These are phyloP conservation scores for Fomitopsis palustris DNA, from an alignment of 1,284 basidiomycete genomes.

Conservation along the genomic window DNA sequence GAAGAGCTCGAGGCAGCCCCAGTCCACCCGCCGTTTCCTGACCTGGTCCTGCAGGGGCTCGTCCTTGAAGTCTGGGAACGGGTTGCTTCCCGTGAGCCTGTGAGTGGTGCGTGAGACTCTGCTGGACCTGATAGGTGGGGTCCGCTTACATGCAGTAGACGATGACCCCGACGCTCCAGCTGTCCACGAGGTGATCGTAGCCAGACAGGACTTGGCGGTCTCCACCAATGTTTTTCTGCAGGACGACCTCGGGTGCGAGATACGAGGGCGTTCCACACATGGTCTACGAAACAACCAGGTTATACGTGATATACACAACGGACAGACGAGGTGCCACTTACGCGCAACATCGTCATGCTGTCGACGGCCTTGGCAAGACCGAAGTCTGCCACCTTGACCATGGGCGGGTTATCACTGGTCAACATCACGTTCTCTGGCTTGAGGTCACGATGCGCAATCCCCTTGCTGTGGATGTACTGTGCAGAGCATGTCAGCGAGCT, in stretches of 20 bases:
- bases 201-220: slow-evolving; percentile 37
- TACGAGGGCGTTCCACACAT: slow-evolving; percentile 87
- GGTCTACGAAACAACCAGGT: slow-evolving; percentile 43
- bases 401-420: slow-evolving; percentile 59
- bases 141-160: slow-evolving; percentile 75
- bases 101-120: background rate
- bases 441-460: slow-evolving; percentile 86
- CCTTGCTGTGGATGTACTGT: slow-evolving; percentile 72
- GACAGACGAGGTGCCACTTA: slow-evolving; percentile 28
- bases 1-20: slow-evolving; percentile 42
- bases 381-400: slow-evolving; percentile 88
- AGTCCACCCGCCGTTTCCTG: slow-evolving; percentile 56
- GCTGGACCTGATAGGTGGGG: background rate
- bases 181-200: slow-evolving; percentile 84
- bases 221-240: slow-evolving; percentile 45
- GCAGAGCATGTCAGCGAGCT: background rate
- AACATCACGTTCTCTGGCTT: slow-evolving; percentile 90
- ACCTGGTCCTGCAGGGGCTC: slow-evolving; percentile 55
- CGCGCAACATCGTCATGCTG: slow-evolving; percentile 66
- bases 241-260: slow-evolving; percentile 86
- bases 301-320: background rate
- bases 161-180: slow-evolving; percentile 92
- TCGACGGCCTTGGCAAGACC: slow-evolving; percentile 89
- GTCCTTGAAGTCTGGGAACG: slow-evolving; percentile 68
- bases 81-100: slow-evolving; percentile 68